Evolutionary conservation across 1,284 basidiomycete species (phyloP), one percentile per base, ranked within the genome.

Genomic region (Chiua sp.): DNA sequence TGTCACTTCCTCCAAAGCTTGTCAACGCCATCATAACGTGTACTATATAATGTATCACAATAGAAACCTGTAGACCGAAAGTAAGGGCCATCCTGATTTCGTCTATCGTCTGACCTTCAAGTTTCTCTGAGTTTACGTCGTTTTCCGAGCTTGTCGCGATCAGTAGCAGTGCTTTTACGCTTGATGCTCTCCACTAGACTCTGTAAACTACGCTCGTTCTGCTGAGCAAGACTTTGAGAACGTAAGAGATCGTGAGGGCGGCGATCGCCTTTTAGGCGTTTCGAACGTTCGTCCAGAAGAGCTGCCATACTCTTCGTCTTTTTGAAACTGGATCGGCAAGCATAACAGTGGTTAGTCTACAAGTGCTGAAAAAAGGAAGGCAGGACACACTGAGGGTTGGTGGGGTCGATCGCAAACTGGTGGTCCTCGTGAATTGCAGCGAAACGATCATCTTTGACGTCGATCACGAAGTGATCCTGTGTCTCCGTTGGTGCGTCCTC

Each of bases 401-500:
- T 94, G 23, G 98, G 97, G 75, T 99, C 98, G 67, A 99, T 94
- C 1, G 97, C 96, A 70, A 94, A 99, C 49, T 89, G 85, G 68
- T 95, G 88, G 71, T 99, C 93, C 65, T 98, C 93, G 72, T 96
- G 91, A 51, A 98, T 72, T 13, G 86, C 90, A 65, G 86, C 86
- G 82, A 99, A 99, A 32, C 98, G 89, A 7, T 91, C 85, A 71
- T 99, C 98, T 67, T 87, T 85, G 59, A 94, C 87, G 72, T 99
- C 83, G 67, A 99, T 88, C 53, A 82, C 77, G 77, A 98, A 98
- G 59, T 92, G 87, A 58, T 88, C 84, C 74, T 91, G 91, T 20
- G 83, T 72, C 64, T 91, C 90, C 53, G 83, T 78, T 18, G 83
- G 85, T 4, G 81, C 81, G 10, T 75, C 76, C 28, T 72, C 73